A percentile compares a stretch with the other conserved stretches of the same genome.
Evolutionary conservation across 306 rosid species (phyloP).

Genomic region (Ceratonia siliqua): DNA sequence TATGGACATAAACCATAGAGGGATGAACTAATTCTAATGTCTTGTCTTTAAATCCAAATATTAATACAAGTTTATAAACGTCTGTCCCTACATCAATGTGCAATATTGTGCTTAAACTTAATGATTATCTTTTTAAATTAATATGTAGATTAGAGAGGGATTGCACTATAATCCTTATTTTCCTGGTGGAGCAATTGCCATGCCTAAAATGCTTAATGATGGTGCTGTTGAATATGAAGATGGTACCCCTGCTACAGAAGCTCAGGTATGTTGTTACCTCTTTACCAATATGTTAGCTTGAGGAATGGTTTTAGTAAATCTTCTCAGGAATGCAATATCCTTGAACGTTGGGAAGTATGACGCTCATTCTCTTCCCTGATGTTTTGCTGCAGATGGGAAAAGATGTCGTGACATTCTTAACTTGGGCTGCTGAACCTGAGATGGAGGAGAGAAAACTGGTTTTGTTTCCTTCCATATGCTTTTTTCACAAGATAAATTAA

Average conservation of each 20-base stretch:
- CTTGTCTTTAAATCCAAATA: constrained; percentile 12
- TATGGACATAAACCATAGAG: background rate
- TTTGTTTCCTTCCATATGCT: constrained; percentile 27
- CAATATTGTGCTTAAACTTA: background rate
- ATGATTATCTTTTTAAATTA: constrained; percentile 25
- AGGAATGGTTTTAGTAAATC: constrained; percentile 11
- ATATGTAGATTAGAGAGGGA: constrained; percentile 88
- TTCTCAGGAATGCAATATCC: background rate
- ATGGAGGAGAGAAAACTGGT: constrained; percentile 99
- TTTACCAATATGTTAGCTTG: background rate
- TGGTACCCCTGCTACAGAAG: constrained; percentile 89
- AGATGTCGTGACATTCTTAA: constrained; percentile 81
- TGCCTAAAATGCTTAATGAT: constrained; percentile 99
- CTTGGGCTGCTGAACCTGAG: constrained; percentile 99
- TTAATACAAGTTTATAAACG: background rate
- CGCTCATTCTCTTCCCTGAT: constrained; percentile 7
- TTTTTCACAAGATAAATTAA: background rate
- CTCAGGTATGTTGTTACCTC: constrained; percentile 58
- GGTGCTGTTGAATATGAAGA: constrained; percentile 97
- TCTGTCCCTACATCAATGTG: background rate
- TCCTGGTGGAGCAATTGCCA: constrained; percentile 99
- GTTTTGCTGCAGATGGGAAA: constrained; percentile 83
- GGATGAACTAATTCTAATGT: constrained; percentile 22
- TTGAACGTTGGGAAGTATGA: background rate
- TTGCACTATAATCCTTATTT: constrained; percentile 94